These are phyloP conservation scores for Zygosaccharomyces kombuchaensis DNA, from an alignment of 805 yeast species.

Conservation along the genomic window DNA sequence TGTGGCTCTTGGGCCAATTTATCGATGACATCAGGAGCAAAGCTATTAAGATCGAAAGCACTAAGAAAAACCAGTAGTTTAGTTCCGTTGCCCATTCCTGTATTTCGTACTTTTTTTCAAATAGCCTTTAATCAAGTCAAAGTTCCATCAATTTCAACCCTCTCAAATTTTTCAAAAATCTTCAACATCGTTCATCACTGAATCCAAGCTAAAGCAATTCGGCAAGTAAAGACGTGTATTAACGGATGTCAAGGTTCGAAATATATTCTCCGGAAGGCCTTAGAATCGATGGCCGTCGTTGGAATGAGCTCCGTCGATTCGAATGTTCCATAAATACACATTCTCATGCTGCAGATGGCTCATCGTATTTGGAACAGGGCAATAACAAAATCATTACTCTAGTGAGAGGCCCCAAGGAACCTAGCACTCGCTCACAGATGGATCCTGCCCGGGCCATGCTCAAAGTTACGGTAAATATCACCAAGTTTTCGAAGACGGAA, in stretches of 20 bases:
- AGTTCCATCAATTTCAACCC: background rate
- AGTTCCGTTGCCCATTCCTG: background rate
- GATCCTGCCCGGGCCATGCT: constrained; percentile 52
- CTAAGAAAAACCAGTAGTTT: constrained; percentile 5
- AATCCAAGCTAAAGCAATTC: background rate
- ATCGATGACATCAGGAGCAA: constrained; percentile 40
- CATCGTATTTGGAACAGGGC: constrained; percentile 88
- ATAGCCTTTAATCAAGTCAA: background rate
- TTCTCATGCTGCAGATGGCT: constrained; percentile 84
- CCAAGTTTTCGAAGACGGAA: constrained; percentile 76
- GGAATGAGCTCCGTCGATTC: constrained; percentile 86
- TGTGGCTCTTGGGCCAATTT: constrained; percentile 55
- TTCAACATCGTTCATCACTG: background rate
- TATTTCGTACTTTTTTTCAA: background rate
- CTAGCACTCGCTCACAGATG: constrained; percentile 49
- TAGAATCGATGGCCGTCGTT: constrained; percentile 88
- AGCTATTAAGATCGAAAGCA: background rate
- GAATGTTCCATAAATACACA: constrained; percentile 82
- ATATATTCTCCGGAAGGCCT: constrained; percentile 94
- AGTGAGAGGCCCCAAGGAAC: constrained; percentile 89
- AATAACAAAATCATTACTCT: constrained; percentile 81
- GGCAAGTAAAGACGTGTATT: background rate
- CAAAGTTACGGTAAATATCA: constrained; percentile 60
- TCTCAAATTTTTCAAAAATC: constrained; percentile 1
- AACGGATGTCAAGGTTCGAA: constrained; percentile 64